Evolutionary conservation across 257 asterid species (phyloP).

Genomic region (Ligustrum vulgare): DNA sequence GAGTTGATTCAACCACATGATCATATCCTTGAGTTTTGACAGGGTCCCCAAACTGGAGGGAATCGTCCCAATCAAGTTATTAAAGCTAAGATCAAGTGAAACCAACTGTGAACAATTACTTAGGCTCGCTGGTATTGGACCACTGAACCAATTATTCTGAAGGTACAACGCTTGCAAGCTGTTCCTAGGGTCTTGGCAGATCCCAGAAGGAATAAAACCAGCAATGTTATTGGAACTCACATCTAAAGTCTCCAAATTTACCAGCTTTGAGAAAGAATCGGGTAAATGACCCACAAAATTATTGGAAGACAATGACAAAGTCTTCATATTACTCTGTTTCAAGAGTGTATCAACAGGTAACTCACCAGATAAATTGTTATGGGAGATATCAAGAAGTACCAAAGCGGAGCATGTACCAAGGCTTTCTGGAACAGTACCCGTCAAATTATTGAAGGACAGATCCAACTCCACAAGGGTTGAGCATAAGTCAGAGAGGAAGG

Average conservation of each 20-base stretch:
- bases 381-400: slow-evolving; percentile 62
- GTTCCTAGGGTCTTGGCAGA: slow-evolving; percentile 57
- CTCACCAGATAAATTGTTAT: slow-evolving; percentile 73
- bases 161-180: slow-evolving; percentile 65
- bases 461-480: slow-evolving; percentile 61
- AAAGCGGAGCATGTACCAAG: slow-evolving; percentile 60
- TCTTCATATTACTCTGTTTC: slow-evolving; percentile 60
- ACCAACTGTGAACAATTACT: slow-evolving; percentile 72
- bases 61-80: slow-evolving; percentile 54
- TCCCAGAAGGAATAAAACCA: slow-evolving; percentile 69
- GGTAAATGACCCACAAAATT: slow-evolving; percentile 65
- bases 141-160: slow-evolving; percentile 71
- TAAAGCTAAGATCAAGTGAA: slow-evolving; percentile 92
- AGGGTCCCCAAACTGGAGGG: slow-evolving; percentile 72
- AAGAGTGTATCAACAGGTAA: slow-evolving; percentile 60
- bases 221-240: slow-evolving; percentile 74
- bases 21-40: slow-evolving; percentile 58
- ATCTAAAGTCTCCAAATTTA: slow-evolving; percentile 67
- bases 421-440: slow-evolving; percentile 62
- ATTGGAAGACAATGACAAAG: slow-evolving; percentile 61
- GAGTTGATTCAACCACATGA: slow-evolving; percentile 78
- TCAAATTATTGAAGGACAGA: slow-evolving; percentile 60
- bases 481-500: slow-evolving; percentile 51
- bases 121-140: slow-evolving; percentile 62
- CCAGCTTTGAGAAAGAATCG: slow-evolving; percentile 60